Base-by-base conservation (phyloP, 176 grass and related monocot species). In the Themeda triandra region DNA sequence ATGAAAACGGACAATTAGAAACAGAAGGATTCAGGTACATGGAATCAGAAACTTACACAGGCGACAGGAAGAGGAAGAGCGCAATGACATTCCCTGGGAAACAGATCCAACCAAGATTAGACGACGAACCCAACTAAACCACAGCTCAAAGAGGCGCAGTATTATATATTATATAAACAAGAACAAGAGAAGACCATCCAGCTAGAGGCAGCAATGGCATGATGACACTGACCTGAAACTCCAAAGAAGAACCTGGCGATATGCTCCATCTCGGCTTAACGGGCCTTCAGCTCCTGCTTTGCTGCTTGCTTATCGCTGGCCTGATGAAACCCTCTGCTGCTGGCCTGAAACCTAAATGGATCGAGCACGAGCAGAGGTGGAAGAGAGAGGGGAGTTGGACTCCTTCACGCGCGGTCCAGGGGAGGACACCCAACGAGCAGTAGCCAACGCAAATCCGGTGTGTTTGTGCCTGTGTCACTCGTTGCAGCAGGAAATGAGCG, bases 31-130 rank as follows among this genome's bases (percentile, higher is more conserved):
- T 10, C 14, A 2, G 13, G 15, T 7, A 0, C n/a, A 39, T 30
- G 18, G 46, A 63, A 46, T 31, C 28, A 18, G 18, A 31, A 24
- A 85, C 89, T 94, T 92, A 94, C 92, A 94, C 75, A 49, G 92
- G 92, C 13, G 92, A 92, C 27, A 94, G 85, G 80, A 94, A 94
- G 54, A 94, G 90, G 86, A 94, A 94, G 78, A 94, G 90, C 69
- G 90, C 92, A 48, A 91, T 92, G 82, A 91, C 85, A 92, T 94
- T 92, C 66, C 92, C 92, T 94, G 78, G n/a, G 44, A 82, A 13
- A 60, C 60, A 37, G 15, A 36, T 9, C 28, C 32, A 78, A 6
- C 4, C 33, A 27, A 80, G 30, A 13, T 79, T 37, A 76, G 36
- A 28, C 7, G 13, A 45, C 7, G 10, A 46, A 70, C 8, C 37